Evolutionary conservation across 2,329 filamentous ascomycete genomes (phyloP), one percentile per base, ranked within the genome.

Genomic region (Ophiocordyceps camponoti-rufipedis): DNA sequence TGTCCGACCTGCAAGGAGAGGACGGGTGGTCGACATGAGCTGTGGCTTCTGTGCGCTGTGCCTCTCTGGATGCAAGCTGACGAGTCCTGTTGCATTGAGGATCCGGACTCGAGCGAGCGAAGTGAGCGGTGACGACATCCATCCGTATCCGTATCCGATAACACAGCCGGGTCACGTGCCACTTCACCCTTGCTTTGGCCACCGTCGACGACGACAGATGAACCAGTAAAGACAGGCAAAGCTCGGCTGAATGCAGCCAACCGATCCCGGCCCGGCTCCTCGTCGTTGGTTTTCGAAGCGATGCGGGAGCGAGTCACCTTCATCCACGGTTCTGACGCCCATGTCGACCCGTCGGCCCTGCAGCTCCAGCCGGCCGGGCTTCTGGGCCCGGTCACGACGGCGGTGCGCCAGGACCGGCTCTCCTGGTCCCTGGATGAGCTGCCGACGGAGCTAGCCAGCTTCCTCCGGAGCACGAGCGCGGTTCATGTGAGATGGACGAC

Each of bases 291-390:
- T 23, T 23, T 23, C 23, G 23, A 23, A 23, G 23, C 23, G 23
- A 87, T 89, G 84, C 78, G 81, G 54, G 77, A 86, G 62, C 71
- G 85, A 62, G 78, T 86, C 54, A 94, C 88, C 1, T 91, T 86
- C 51, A 67, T 93, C 45, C 78, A 82, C 52, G 70, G 73, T 19
- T 67, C 72, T n/a, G 74, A 79, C 41, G 66, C 74, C 46, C 70
- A 70, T 2, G 70, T 88, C 49, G 75, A 83, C 45, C 80, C 82
- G 0, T 64, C 73, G 2, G 66, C 74, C 42, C 63, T 94, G 44
- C 61, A 70, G 12, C 62, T 93, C 41, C 65, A 66, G 41, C 63
- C 23, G 23, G 23, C 68, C 41, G 68, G 69, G 3, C 63, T 93
- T 45, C 67, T 67, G 2, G 72, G 70, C 2, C 69, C 73, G 0